Evolutionary conservation across 345 rosid genomes (phyloP).

Genomic region (Excoecaria agallocha): DNA sequence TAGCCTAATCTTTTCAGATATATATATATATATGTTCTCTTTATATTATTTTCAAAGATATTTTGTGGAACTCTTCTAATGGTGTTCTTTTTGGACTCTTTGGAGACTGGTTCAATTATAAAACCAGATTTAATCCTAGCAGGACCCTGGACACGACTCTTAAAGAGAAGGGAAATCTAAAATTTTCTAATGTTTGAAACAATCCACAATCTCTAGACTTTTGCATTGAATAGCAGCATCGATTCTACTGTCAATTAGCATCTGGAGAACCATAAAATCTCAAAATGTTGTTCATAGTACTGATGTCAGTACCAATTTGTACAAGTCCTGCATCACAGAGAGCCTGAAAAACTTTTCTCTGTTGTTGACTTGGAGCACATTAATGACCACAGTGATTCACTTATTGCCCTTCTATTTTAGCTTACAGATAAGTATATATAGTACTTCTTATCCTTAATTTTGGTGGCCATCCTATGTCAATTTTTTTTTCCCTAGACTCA

Average conservation of each 20-base stretch:
- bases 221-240: not conserved
- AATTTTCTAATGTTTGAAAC: not conserved
- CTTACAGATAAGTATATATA: no score
- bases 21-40: not conserved
- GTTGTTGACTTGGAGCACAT: not conserved
- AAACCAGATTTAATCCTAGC: not conserved
- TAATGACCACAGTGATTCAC: not conserved
- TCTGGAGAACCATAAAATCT: not conserved
- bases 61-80: not conserved
- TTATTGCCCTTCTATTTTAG: no score
- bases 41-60: not conserved
- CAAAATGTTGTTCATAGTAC: not conserved
- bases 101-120: not conserved
- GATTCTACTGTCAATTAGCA: slow-evolving; percentile 3
- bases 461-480: no score
- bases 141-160: not conserved
- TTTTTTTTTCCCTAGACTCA: not conserved
- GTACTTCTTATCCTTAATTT: no score
- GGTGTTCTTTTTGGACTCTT: not conserved
- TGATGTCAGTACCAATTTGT: not conserved
- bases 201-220: not conserved
- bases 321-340: not conserved
- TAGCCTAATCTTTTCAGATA: not conserved
- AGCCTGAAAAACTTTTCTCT: no score
- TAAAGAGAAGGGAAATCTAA: not conserved